A percentile compares a stretch with the other conserved stretches of the same genome.
phyloP scores from a whole-genome alignment of 2,329 filamentous ascomycete genomes.

The Apiospora pterosperma region DNA sequence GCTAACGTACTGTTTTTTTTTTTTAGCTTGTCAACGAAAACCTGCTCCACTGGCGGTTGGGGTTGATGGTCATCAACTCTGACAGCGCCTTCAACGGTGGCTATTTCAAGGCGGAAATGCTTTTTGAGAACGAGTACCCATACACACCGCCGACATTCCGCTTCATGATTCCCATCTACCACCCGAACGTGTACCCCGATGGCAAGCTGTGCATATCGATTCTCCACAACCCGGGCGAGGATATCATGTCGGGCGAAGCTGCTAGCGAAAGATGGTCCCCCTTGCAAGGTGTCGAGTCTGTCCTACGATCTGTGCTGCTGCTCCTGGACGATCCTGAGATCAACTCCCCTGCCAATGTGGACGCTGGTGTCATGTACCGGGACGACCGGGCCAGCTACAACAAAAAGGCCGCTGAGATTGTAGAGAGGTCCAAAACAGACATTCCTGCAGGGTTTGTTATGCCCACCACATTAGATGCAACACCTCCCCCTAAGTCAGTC shows the following conservation, averaged over 20 bases:
- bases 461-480: constrained; percentile 68
- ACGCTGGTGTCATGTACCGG: constrained; percentile 82
- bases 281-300: constrained; percentile 89
- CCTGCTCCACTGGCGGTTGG: constrained; percentile 83
- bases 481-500: constrained; percentile 59
- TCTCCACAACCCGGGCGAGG: constrained; percentile 86
- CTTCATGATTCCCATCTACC: constrained; percentile 75
- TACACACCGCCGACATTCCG: constrained; percentile 86
- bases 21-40: constrained; percentile 71
- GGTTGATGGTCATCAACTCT: constrained; percentile 87
- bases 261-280: constrained; percentile 94
- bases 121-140: constrained; percentile 84
- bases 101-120: constrained; percentile 88
- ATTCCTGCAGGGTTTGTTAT: constrained; percentile 78
- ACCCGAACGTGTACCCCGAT: constrained; percentile 91
- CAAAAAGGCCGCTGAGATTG: constrained; percentile 62
- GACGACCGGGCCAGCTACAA: constrained; percentile 70
- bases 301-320: constrained; percentile 86
- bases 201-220: constrained; percentile 96
- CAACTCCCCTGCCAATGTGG: constrained; percentile 90
- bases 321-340: constrained; percentile 93
- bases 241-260: constrained; percentile 84
- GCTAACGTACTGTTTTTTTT: constrained; percentile 10
- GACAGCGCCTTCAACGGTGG: constrained; percentile 90
- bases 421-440: constrained; percentile 71